A percentile compares a stretch with the other conserved stretches of the same genome.
Conservation (phyloP, 2,329 filamentous ascomycete genomes). For the Colletotrichum sp. region DNA sequence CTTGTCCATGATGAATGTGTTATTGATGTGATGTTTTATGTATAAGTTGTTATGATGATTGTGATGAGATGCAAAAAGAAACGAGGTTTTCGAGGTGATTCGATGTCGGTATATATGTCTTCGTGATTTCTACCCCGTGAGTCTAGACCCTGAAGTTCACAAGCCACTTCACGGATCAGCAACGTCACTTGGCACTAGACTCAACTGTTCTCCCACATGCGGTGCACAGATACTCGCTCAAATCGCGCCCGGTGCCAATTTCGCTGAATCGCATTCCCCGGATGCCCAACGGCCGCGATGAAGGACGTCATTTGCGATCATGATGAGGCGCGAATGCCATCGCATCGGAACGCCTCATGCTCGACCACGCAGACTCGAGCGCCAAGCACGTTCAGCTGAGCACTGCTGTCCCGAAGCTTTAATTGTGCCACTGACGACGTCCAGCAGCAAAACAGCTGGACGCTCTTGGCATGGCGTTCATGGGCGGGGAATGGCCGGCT, state of each 20-base stretch:
- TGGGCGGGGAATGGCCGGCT: neutral
- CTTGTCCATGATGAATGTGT: conserved; percentile 59
- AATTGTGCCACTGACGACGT: conserved; percentile 13
- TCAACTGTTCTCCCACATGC: neutral
- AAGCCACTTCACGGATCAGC: neutral
- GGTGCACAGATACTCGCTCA: neutral
- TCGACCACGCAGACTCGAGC: neutral
- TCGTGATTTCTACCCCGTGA: neutral
- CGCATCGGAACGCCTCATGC: neutral
- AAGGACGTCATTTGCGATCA: conserved; percentile 8
- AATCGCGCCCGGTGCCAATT: neutral
- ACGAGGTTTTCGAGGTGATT: neutral
- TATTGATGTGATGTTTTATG: neutral
- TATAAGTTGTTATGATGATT: fast-evolving
- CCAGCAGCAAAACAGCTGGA: neutral
- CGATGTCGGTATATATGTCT: neutral
- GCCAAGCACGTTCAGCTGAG: neutral
- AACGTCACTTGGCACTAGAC: neutral
- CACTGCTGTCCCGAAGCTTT: neutral
- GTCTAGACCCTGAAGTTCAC: neutral
- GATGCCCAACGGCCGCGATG: neutral
- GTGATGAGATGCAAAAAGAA: neutral
- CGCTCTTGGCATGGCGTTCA: conserved; percentile 8
- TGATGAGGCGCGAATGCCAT: neutral
- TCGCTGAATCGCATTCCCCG: neutral